Base-by-base conservation (phyloP, 805 yeast species). In the Candida parachauliodes region DNA sequence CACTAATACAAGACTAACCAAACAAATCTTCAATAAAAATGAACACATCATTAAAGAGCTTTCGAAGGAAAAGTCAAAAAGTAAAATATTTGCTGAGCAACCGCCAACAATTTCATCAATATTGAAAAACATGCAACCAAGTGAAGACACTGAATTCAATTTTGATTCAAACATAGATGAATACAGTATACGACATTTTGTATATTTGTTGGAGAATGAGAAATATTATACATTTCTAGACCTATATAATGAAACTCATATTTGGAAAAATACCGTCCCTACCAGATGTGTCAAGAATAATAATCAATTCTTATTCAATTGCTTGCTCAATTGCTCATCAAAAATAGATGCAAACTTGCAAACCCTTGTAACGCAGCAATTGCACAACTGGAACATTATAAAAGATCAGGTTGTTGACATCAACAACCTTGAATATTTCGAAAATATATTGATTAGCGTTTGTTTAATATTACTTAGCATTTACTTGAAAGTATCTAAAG, bases 201-300 rank as follows among this genome's bases (percentile, higher is more conserved):
- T 27, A 4, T 27, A 27, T 12, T 38, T 62, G 27, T 42, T 64
- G n/a, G 62, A 60, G 23, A 41, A 44, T n/a, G 64, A 65, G 36
- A 54, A 54, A 32, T 65, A 61, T 37, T 58, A 56, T 44, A 64
- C 70, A 70, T 31, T 67, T 8, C 47, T 67, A 15, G 73, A 67
- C 45, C 42, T 67, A 19, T 65, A 64, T 40, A 67, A 67, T 34
- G 70, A 61, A n/a, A 40, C 62, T 22, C 42, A 48, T 29, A 46
- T 65, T 11, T 67, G 72, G 72, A 63, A 62, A 41, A 47, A 55
- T 17, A 42, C 59, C 9, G 47, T 67, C 8, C 72, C 72, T 2
- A 44, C 47, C 12, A 61, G 24, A 8, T 38, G 41, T 15, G 2
- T 33, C 3, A 22, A 28, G 12, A 63, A 12, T 24, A 30, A 19